phyloP scores from a whole-genome alignment of 2,329 filamentous ascomycete species.

The Trichothecium sympodiale region DNA sequence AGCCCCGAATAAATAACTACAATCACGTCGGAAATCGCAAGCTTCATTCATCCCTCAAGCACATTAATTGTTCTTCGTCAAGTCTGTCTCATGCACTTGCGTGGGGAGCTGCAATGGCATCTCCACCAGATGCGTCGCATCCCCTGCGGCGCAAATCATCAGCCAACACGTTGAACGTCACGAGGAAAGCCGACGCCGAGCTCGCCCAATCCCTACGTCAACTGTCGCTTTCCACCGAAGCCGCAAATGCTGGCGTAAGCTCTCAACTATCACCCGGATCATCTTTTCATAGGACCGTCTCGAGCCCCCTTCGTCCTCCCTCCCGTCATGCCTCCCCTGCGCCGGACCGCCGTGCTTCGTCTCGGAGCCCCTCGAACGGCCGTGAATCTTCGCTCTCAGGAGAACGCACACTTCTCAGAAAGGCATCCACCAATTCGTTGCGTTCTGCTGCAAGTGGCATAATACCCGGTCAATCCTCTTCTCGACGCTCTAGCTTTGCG shows the following conservation, averaged over 20 bases:
- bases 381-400: constrained; percentile 32
- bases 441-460: constrained; percentile 34
- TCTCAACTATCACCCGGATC: constrained; percentile 8
- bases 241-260: constrained; percentile 1
- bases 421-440: constrained; percentile 47
- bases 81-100: no score
- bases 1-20: no score
- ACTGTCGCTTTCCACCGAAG: constrained; percentile 26
- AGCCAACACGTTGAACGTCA: constrained; percentile 12
- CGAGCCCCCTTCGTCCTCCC: constrained; percentile 24
- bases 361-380: constrained; percentile 29
- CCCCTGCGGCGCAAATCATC: constrained; percentile 21
- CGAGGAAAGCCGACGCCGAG: constrained; percentile 18
- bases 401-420: constrained; percentile 40
- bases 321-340: constrained; percentile 28
- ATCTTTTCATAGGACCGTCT: constrained; percentile 15
- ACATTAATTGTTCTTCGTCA: no score
- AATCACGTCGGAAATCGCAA: no score
- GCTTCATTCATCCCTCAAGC: no score
- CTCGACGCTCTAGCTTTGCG: constrained; percentile 37
- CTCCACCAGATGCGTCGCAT: constrained; percentile 9
- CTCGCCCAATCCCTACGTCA: constrained; percentile 31
- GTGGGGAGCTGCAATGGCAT: background rate
- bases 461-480: constrained; percentile 23
- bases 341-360: constrained; percentile 23